Conservation (phyloP, 768 basidiomycete species). For the Floccularia luteovirens region DNA sequence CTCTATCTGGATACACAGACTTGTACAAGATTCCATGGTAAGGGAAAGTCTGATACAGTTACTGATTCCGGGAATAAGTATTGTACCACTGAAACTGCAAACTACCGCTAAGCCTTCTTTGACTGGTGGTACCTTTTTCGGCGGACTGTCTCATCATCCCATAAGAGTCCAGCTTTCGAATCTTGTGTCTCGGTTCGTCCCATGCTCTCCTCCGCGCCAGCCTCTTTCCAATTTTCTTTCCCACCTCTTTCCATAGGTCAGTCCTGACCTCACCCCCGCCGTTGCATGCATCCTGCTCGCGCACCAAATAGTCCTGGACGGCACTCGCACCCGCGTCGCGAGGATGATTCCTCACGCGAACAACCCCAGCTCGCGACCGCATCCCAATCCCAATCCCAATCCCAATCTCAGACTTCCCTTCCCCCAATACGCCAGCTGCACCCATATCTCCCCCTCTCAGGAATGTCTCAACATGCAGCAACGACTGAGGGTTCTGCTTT, state of each 20-base stretch:
- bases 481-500: conserved; percentile 5
- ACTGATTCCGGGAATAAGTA: conserved; percentile 18
- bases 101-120: conserved; percentile 22
- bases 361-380: conserved; percentile 12
- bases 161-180: conserved; percentile 23
- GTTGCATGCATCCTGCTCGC: conserved; percentile 13
- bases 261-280: conserved; percentile 15
- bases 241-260: conserved; percentile 11
- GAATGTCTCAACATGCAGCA: conserved; percentile 16
- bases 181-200: conserved; percentile 20
- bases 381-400: conserved; percentile 13
- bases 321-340: too few relatives aligned
- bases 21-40: conserved; percentile 10
- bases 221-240: conserved; percentile 9
- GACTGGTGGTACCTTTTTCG: conserved; percentile 29
- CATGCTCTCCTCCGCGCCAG: conserved; percentile 24
- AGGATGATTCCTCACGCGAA: conserved; percentile 13
- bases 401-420: conserved; percentile 30
- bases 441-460: conserved; percentile 51
- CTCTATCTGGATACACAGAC: not conserved
- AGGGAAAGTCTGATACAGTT: conserved; percentile 6
- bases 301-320: conserved; percentile 4
- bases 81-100: conserved; percentile 26
- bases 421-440: conserved; percentile 68
- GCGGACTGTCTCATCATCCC: conserved; percentile 16